phyloP scores from a whole-genome alignment of 768 basidiomycete species.

The Collybiopsis confluens region DNA sequence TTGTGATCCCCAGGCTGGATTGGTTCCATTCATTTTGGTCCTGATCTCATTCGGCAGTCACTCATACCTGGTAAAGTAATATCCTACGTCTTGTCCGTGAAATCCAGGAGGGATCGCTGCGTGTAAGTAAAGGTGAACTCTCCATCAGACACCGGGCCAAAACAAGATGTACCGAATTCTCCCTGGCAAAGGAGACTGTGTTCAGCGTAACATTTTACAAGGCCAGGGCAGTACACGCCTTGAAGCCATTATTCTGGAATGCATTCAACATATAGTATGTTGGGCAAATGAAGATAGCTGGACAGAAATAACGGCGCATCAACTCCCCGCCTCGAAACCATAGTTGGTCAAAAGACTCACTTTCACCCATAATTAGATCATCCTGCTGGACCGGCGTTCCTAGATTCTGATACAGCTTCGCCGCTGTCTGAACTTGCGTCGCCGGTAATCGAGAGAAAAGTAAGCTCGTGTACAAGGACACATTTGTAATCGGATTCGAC shows the following conservation, averaged over 20 bases:
- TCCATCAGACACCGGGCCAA: too few species aligned
- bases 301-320: too few species aligned
- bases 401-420: constrained; percentile 13
- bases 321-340: background rate
- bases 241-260: constrained; percentile 27
- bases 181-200: constrained; percentile 11
- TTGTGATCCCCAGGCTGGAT: background rate
- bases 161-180: constrained; percentile 21
- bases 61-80: constrained; percentile 16
- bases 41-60: background rate
- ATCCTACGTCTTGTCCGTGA: constrained; percentile 14
- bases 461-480: constrained; percentile 16
- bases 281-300: constrained; percentile 33
- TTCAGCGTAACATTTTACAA: too few species aligned
- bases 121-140: background rate
- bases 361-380: constrained; percentile 21
- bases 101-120: constrained; percentile 16
- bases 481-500: constrained; percentile 12
- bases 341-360: constrained; percentile 11
- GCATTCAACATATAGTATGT: constrained; percentile 25
- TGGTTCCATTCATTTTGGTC: background rate
- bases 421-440: constrained; percentile 9
- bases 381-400: constrained; percentile 17
- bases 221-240: constrained; percentile 20
- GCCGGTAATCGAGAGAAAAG: constrained; percentile 21